Percentiles rank a stretch among this genome's conserved stretches.
phyloP scores from a whole-genome alignment of 495 filamentous ascomycete species.

The Penicillium diatomitis region DNA sequence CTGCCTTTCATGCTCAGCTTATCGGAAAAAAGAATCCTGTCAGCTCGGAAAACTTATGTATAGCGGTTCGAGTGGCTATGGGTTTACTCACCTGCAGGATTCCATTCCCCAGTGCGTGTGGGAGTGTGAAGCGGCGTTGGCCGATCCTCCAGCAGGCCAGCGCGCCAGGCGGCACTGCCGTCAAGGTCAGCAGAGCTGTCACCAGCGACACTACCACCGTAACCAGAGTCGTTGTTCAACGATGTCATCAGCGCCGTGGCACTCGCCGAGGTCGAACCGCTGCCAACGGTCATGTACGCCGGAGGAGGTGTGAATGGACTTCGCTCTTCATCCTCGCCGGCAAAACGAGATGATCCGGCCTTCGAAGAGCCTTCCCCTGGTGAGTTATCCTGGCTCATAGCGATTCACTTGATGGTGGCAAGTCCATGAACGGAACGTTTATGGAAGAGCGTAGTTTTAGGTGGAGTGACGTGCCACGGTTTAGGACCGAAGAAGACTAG shows the following conservation, averaged over 20 bases:
- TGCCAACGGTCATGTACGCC: conserved; percentile 80
- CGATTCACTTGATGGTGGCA: conserved; percentile 10
- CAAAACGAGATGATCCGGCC: conserved; percentile 28
- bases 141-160: conserved; percentile 57
- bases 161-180: conserved; percentile 39
- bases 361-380: conserved; percentile 36
- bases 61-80: too few relatives aligned
- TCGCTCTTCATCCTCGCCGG: conserved; percentile 21
- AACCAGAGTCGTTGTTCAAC: conserved; percentile 81
- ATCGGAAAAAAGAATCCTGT: neutral
- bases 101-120: conserved; percentile 38
- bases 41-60: neutral
- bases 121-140: conserved; percentile 52
- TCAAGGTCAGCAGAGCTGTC: conserved; percentile 41
- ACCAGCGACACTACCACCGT: conserved; percentile 64
- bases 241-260: conserved; percentile 57
- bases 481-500: neutral
- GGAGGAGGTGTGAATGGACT: conserved; percentile 38
- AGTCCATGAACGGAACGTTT: conserved; percentile 14
- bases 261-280: conserved; percentile 68
- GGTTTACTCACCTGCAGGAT: conserved; percentile 29
- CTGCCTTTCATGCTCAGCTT: conserved; percentile 51
- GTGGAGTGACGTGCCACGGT: conserved; percentile 12
- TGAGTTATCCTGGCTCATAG: conserved; percentile 70
- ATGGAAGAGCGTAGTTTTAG: conserved; percentile 15